Evolutionary conservation across 176 grass and related monocot species (phyloP), one percentile per base, ranked within the genome.

Genomic region (Poa annua): DNA sequence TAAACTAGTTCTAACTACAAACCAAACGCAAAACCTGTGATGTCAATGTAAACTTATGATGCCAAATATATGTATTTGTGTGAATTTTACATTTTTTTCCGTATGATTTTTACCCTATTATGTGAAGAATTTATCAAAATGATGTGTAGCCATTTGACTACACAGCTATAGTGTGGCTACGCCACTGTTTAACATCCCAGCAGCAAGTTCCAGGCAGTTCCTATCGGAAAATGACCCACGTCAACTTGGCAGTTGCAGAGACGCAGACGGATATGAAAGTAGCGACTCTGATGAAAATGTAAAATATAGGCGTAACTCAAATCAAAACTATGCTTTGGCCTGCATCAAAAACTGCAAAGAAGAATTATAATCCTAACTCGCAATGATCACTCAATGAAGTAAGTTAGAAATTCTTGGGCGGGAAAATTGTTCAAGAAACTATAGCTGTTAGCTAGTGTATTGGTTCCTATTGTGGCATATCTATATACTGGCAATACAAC

Each of bases 291-390:
- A 55, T 29, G 38, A 67, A 80, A 88, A 29, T 75, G 19, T 11
- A 70, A 35, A 71, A 89, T 68, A 44, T 51, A 70, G 1, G 50
- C 8, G 0, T 71, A 63, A 77, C 38, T 71, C 10, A 53, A 77
- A n/a, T 57, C 74, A 42, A 77, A 49, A 79, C 9, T 0, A 50
- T 50, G 19, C 17, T 56, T 50, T 62, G 11, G 67, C 64, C 71
- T 41, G 3, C 19, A 75, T 53, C 22, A 83, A 70, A 34, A 78
- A 60, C 26, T 51, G 51, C 32, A 71, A 48, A 20, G 15, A 67
- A 67, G 38, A 66, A 76, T 4, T 49, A 42, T 29, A 77, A 80
- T 86, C 22, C 29, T 72, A 50, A 50, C 5, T 74, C 4, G 4
- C 59, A 71, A 64, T 34, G 57, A 47, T 82, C 16, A 5, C 36